Evolutionary conservation across 345 rosid species (phyloP), one percentile per base, ranked within the genome.

Genomic region (Rubroshorea leprosula): DNA sequence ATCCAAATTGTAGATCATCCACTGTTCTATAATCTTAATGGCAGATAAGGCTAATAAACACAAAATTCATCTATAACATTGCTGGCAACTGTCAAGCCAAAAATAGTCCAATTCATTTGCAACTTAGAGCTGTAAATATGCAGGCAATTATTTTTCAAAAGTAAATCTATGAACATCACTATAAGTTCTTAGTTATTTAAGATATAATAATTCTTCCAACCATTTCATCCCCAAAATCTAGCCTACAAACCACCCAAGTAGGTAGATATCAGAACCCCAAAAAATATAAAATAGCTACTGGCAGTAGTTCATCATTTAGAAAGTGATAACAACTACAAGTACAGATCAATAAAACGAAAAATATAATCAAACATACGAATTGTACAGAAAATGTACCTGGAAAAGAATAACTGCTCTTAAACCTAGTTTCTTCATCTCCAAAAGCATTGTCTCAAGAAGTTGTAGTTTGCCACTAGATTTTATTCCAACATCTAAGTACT

Each of bases 401-500:
- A 87, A 89, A 72, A 89, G 79, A 67, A 93, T 58, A 59, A 93
- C 74, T 44, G 80, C 96, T 78, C 74, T 83, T 53, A 75, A 67
- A 69, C 79, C 76, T 46, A 38, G 80, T 21, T 63, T 67, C 67
- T 77, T 80, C 55, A 82, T 69, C 63, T 77, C 85, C 39, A 23
- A 61, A 46, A 93, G 97, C 85, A 93, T 77, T 35, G 70, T 72
- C 56, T 85, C 90, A 57, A 93, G 88, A 58, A 87, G 79, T 55
- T 75, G 77, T 60, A 89, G 82, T 72, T 93, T 93, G 57, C 96
- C 96, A 55, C 99, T 85, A 25, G 95, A 97, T 78, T 85, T 80
- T 73, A 83, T 76, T 60, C 82, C 99, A 70, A 78, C 71, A 69
- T 87, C 88, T 68, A 93, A 67, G 59, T 55, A 27, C 57, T 89